Conservation (phyloP, 192 early-diverging fungal genomes). For the Paraglomus brasilianum region DNA sequence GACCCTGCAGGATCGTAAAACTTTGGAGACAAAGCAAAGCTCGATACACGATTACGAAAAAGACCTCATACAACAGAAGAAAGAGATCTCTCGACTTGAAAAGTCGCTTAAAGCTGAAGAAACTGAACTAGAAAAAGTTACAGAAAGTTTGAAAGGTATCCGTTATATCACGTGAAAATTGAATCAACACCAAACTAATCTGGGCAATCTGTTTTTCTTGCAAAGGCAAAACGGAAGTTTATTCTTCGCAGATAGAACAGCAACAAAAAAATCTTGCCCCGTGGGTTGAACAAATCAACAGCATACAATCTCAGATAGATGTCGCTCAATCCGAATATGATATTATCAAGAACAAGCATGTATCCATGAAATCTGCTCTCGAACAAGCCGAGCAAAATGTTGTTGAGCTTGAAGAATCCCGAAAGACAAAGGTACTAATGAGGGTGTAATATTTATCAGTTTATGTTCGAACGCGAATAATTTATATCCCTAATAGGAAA, state of each 20-base stretch:
- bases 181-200: too few relatives aligned
- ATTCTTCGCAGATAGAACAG: slow-evolving; percentile 77
- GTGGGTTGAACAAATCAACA: slow-evolving; percentile 81
- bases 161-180: background rate
- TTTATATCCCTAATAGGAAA: slow-evolving; percentile 37
- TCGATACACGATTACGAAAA: slow-evolving; percentile 70
- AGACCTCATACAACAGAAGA: slow-evolving; percentile 55
- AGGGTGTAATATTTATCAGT: slow-evolving; percentile 53
- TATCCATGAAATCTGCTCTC: slow-evolving; percentile 50
- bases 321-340: slow-evolving; percentile 77
- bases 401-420: slow-evolving; percentile 43
- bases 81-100: slow-evolving; percentile 64
- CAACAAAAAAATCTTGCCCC: slow-evolving; percentile 84
- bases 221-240: slow-evolving; percentile 82
- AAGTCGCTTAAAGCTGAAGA: slow-evolving; percentile 66
- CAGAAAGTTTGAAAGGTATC: slow-evolving; percentile 60
- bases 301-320: slow-evolving; percentile 70
- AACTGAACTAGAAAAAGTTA: slow-evolving; percentile 71
- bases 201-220: background rate
- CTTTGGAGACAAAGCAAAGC: slow-evolving; percentile 56
- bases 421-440: slow-evolving; percentile 43
- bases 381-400: slow-evolving; percentile 61
- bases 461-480: slow-evolving; percentile 32
- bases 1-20: slow-evolving; percentile 50
- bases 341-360: slow-evolving; percentile 67